Conservation (phyloP, 192 early-diverging fungal genomes). For the Borealophlyctis nickersoniae region DNA sequence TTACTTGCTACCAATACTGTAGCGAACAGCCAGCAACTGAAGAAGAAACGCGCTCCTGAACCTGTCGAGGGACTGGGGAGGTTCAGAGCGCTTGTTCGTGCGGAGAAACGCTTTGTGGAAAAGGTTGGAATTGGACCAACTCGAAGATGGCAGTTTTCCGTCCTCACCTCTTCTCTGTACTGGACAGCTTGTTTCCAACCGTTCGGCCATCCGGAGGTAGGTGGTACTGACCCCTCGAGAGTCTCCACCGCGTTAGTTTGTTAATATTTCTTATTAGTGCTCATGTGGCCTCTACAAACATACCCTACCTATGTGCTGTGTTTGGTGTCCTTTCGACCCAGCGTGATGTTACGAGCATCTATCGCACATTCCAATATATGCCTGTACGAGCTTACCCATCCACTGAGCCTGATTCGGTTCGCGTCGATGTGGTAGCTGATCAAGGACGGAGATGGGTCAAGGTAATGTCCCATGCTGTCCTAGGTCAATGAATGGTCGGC, state of each 20-base stretch:
- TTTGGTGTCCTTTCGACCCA: conserved; percentile 11
- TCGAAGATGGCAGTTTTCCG: no score
- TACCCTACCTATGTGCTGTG: conserved; percentile 34
- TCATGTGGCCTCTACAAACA: conserved; percentile 39
- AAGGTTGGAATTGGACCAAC: no score
- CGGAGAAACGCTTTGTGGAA: conserved; percentile 22
- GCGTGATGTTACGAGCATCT: conserved; percentile 25
- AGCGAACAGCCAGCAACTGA: neutral
- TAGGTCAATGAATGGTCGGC: no score
- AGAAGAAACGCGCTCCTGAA: neutral
- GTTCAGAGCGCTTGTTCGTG: conserved; percentile 9
- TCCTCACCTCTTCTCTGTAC: neutral
- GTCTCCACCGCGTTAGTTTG: neutral
- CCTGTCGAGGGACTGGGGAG: conserved; percentile 22
- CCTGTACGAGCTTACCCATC: no score
- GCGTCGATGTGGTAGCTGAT: conserved; percentile 37
- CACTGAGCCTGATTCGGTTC: no score
- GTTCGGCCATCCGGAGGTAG: conserved; percentile 1
- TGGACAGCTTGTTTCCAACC: conserved; percentile 12
- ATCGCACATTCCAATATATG: conserved; percentile 3
- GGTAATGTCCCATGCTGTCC: no score
- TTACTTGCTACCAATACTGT: no score
- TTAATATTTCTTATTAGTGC: neutral
- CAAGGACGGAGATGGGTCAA: conserved; percentile 42
- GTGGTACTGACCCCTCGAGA: neutral